Base-by-base conservation (phyloP, 768 basidiomycete species). In the Mycena alexandri region DNA sequence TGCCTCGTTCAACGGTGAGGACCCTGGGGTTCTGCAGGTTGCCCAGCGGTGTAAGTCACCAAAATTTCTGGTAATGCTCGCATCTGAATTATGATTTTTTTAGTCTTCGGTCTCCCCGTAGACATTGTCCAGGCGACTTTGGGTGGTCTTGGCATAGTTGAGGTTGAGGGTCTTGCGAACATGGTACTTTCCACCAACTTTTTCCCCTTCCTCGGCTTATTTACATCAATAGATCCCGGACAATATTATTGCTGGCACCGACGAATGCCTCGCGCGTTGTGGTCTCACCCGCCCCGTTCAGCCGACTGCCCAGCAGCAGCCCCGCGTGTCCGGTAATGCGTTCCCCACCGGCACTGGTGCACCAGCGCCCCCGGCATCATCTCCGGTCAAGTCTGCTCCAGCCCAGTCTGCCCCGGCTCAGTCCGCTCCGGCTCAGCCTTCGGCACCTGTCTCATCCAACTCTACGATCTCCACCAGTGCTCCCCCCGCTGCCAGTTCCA, bases 51-150 rank as follows among this genome's bases (percentile, higher is more conserved):
- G 73, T 69, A 65, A 57, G 61, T 36, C 34, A 12, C 7, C 34
- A n/a, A n/a, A 36, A 29, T 43, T 57, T 48, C 14, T 54, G 34
- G 12, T 5, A 36, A 36, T 55, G 24, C 6, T 36, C 42, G 8
- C 41, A 4, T 13, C 14, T 14, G 22, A n/a, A 22, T 42, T 38
- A 41, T 12, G 16, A 41, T 19, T 17, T 52, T 59, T 24, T 5
- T 42, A 70, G 69, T 72, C 63, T 66, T 65, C 41, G 69, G 71
- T 42, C 56, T 72, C 16, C 71, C 71, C 8, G 10, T 48, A 46
- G 71, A 72, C 59, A 65, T 71, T 29, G 58, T 67, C 5, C 47
- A 41, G 33, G 70, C 56, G 19, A 60, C 60, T 5, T 38, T 70
- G 50, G 70, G 61, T 36, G 62, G 42, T n/a, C 33, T 68, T 17